A percentile compares a stretch with the other conserved stretches of the same genome.
Evolutionary conservation across 1,284 basidiomycete genomes (phyloP).

Genomic region (Ganoderma lucidum): DNA sequence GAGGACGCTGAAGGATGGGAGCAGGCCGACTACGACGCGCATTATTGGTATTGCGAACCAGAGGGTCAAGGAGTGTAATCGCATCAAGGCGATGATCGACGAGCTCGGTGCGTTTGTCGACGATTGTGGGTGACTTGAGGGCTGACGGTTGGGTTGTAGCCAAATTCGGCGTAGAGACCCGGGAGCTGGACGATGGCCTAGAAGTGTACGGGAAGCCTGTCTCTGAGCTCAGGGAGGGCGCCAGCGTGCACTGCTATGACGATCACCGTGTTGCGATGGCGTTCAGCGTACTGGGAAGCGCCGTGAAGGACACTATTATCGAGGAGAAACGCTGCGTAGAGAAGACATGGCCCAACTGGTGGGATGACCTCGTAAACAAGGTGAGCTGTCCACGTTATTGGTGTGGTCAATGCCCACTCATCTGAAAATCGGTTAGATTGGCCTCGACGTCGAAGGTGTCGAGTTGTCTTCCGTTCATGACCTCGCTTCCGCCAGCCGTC

Average conservation of each 20-base stretch:
- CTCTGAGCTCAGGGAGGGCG: constrained; percentile 67
- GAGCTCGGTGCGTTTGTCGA: constrained; percentile 73
- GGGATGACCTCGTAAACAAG: constrained; percentile 97
- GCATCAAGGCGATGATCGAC: constrained; percentile 97
- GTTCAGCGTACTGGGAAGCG: constrained; percentile 87
- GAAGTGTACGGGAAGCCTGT: constrained; percentile 86
- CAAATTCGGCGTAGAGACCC: constrained; percentile 94
- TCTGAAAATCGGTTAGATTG: constrained; percentile 65
- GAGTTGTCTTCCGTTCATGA: constrained; percentile 66
- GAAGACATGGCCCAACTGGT: constrained; percentile 99
- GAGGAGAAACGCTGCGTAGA: constrained; percentile 99
- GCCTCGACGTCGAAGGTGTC: constrained; percentile 88
- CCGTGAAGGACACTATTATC: constrained; percentile 80
- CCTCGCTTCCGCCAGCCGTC: constrained; percentile 52
- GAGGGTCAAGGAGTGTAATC: constrained; percentile 97
- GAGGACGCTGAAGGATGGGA: constrained; percentile 44
- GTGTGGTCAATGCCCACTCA: constrained; percentile 13
- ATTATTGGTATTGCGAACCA: constrained; percentile 98
- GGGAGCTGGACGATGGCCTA: constrained; percentile 94
- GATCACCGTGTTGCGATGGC: constrained; percentile 99
- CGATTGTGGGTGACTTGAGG: not conserved
- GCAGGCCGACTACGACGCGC: constrained; percentile 63
- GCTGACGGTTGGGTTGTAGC: constrained; percentile 53
- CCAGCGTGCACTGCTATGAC: constrained; percentile 94
- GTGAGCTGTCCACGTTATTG: constrained; percentile 46